These are phyloP conservation scores for Lachancea waltii DNA, from an alignment of 805 yeast species.

Conservation along the genomic window DNA sequence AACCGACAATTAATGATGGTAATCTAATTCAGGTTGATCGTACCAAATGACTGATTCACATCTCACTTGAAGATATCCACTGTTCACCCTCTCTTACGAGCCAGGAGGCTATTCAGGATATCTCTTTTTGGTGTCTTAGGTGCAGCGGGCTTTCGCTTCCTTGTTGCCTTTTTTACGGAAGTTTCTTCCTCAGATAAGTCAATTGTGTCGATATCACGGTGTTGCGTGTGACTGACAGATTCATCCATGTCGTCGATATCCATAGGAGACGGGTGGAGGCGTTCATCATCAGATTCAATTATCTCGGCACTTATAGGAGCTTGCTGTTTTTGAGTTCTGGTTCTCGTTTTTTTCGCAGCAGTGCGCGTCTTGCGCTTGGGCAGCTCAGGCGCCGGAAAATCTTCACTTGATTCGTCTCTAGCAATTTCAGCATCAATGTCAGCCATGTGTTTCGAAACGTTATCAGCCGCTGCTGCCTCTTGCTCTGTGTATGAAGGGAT, in stretches of 20 bases:
- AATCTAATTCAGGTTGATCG: background rate
- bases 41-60: background rate
- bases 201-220: conserved; percentile 1
- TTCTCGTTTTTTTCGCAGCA: background rate
- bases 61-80: too few species aligned
- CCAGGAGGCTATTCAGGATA: conserved; percentile 23
- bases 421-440: background rate
- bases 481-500: background rate
- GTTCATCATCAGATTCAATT: conserved; percentile 12
- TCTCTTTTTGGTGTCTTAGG: conserved; percentile 30
- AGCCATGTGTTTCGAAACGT: background rate
- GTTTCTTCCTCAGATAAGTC: background rate
- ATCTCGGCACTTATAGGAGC: background rate
- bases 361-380: background rate
- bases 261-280: conserved; percentile 9
- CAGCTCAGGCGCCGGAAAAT: too few species aligned
- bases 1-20: too few species aligned
- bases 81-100: conserved; percentile 19
- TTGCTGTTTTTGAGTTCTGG: background rate
- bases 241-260: conserved; percentile 8
- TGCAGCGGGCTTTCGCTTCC: background rate
- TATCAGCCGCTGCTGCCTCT: conserved; percentile 6
- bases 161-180: background rate
- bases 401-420: background rate
- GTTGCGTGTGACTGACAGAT: background rate